phyloP scores from a whole-genome alignment of 139 green algal genomes.

The Coelastrella sp. region DNA sequence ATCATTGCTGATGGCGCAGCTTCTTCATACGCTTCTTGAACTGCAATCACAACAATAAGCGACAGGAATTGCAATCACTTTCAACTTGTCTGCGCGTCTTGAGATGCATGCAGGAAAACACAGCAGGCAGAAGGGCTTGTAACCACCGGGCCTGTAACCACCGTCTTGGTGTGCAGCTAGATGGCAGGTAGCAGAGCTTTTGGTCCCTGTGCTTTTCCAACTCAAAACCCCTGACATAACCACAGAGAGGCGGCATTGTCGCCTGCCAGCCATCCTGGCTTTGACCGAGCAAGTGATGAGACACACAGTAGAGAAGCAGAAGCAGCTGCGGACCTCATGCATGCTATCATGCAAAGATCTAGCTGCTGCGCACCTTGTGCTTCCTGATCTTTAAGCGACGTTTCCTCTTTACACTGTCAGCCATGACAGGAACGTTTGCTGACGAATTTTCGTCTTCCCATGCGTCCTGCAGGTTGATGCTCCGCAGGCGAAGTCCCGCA shows the following conservation, averaged over 20 bases:
- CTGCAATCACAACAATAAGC: neutral
- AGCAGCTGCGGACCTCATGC: neutral
- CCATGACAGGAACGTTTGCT: neutral
- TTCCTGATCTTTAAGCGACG: conserved; percentile 41
- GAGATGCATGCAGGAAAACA: neutral
- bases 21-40: conserved; percentile 46
- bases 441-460: neutral
- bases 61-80: neutral
- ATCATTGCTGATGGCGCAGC: conserved; percentile 25
- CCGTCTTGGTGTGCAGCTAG: neutral
- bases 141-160: neutral
- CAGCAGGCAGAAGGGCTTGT: neutral
- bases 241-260: too few relatives aligned
- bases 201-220: too few relatives aligned
- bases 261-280: too few relatives aligned
- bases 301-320: neutral
- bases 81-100: neutral
- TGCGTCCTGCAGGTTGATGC: neutral
- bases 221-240: too few relatives aligned
- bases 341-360: too few relatives aligned
- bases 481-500: neutral
- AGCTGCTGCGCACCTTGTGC: conserved; percentile 26
- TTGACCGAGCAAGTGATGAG: neutral
- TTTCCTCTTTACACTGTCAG: conserved; percentile 48
- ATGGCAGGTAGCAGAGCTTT: neutral